phyloP scores from a whole-genome alignment of 2,329 filamentous ascomycete species.

The Cladosporium sp. region DNA sequence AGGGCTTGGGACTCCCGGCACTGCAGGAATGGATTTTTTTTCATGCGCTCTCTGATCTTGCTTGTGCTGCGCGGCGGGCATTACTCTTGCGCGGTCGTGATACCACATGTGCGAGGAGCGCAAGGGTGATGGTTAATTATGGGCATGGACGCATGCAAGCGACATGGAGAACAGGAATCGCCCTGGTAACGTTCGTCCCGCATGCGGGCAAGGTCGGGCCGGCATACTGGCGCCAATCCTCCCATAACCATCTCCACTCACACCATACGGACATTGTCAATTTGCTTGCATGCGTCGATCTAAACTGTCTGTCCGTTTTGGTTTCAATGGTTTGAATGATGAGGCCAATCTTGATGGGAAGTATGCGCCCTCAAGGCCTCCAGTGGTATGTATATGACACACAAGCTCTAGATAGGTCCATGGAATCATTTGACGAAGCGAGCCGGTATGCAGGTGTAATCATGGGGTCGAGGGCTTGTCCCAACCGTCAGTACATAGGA shows the following conservation, averaged over 20 bases:
- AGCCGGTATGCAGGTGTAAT: no score
- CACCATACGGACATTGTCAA: neutral
- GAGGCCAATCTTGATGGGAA: no score
- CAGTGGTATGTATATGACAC: no score
- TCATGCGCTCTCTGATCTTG: slow-evolving; percentile 2
- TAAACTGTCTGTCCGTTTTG: neutral
- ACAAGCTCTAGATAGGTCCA: no score
- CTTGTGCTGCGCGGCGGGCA: neutral
- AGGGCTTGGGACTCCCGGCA: slow-evolving; percentile 7
- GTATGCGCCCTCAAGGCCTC: no score
- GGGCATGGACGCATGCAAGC: slow-evolving; percentile 12
- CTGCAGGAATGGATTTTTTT: neutral
- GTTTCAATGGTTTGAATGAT: no score
- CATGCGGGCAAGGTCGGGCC: slow-evolving; percentile 5
- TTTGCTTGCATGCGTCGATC: slow-evolving; percentile 1
- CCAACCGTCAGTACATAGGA: no score
- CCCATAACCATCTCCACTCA: neutral
- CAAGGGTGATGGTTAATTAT: neutral
- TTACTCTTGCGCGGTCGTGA: slow-evolving; percentile 5
- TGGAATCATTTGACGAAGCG: no score
- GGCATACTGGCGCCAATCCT: neutral
- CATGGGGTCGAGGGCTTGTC: no score
- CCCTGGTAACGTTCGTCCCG: slow-evolving; percentile 1
- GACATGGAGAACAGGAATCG: slow-evolving; percentile 1
- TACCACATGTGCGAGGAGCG: slow-evolving; percentile 4